A percentile compares a stretch with the other conserved stretches of the same genome.
Conservation (phyloP, 73 alveolate species). For the Stentor coeruleus region DNA sequence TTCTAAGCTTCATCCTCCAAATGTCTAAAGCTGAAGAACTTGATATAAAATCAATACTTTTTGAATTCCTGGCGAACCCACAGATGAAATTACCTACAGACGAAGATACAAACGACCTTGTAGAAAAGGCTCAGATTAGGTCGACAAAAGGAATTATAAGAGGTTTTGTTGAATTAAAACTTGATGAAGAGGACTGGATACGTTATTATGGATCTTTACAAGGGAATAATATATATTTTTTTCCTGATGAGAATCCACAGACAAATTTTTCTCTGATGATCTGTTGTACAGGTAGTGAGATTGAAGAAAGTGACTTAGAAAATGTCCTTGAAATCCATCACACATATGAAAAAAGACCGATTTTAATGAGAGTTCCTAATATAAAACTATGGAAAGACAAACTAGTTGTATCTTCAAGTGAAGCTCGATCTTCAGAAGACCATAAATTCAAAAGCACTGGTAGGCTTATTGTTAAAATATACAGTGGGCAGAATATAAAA, state of each 20-base stretch:
- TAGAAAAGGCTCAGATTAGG: neutral
- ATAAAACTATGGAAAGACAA: neutral
- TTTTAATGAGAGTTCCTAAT: neutral
- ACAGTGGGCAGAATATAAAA: slow-evolving; percentile 12
- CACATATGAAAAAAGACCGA: neutral
- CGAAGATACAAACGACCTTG: neutral
- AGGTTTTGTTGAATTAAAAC: neutral
- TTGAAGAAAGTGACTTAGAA: neutral
- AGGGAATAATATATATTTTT: neutral
- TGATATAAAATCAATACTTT: neutral
- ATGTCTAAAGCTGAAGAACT: neutral
- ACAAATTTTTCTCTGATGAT: neutral
- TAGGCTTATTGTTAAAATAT: neutral
- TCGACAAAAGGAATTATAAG: neutral
- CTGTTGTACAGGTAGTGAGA: neutral
- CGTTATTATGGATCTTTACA: slow-evolving; percentile 13
- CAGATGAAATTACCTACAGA: neutral
- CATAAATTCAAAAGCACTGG: neutral
- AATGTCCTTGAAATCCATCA: slow-evolving; percentile 13
- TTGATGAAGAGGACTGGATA: slow-evolving; percentile 18
- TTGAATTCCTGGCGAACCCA: neutral
- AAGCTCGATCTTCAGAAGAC: neutral
- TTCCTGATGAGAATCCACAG: neutral
- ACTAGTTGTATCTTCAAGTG: neutral
- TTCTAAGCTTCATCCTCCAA: neutral